Evolutionary conservation across 78 protist species (phyloP), one percentile per base, ranked within the genome.

Genomic region (Dictyostelium capitatum): DNA sequence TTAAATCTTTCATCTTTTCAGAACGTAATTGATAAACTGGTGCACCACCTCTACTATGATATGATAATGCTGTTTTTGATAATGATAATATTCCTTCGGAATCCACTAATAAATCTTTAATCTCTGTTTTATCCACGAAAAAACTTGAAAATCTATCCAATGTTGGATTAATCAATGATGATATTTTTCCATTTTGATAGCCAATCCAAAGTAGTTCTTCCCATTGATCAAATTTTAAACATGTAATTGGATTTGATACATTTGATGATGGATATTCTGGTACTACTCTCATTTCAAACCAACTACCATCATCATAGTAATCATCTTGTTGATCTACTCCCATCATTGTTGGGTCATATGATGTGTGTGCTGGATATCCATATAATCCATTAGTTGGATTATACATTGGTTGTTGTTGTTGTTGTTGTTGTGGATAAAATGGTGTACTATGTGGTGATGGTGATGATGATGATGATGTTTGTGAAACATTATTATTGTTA

Each of bases 201-300:
- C 93, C 93, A 62, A 87, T 79, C 93, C 93, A 87, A 32, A 87
- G 32, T n/a, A 87, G 51, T 65, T 87, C 93, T 65, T 50, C 82
- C 85, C 83, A 77, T 19, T 82, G 93, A 25, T 87, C 93, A 78
- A 87, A 87, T 32, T 62, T 54, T n/a, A 74, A 37, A 28, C 65
- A 20, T 28, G 83, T 87, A n/a, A 80, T 57, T 48, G 79, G 47
- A n/a, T 74, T 87, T 19, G 47, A 64, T 6, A 53, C 1, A n/a
- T 77, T 51, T 12, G 54, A 25, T 9, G 37, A 14, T 0, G 93
- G 67, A 62, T 87, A 77, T 32, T 87, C 93, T 19, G 82, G 93
- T 17, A 48, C 93, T 3, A 87, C 79, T 14, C 93, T 41, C 93
- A 87, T 48, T 47, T 87, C 93, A 23, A 48, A 74, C 93, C 93